Conservation (phyloP, 345 rosid species). For the Fremontodendron californicum region DNA sequence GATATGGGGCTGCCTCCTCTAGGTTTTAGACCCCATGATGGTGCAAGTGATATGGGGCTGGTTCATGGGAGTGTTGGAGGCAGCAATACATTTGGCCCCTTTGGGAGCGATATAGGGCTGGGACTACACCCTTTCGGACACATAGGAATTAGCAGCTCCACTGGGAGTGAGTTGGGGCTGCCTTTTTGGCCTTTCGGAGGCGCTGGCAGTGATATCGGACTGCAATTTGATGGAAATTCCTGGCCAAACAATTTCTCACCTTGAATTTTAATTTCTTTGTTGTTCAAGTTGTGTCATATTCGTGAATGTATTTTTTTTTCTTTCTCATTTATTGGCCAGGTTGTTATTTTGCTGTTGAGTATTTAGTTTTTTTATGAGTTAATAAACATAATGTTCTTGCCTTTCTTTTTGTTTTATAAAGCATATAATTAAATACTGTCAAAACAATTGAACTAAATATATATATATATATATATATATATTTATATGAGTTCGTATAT, state of each 20-base stretch:
- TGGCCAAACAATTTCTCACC: neutral
- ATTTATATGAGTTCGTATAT: no score
- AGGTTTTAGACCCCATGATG: neutral
- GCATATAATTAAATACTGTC: no score
- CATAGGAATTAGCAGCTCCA: neutral
- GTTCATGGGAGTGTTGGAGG: neutral
- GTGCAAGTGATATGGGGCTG: neutral
- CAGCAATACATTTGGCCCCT: neutral
- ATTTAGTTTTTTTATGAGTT: no score
- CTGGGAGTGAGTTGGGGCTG: neutral
- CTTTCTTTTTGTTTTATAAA: no score
- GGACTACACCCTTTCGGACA: neutral
- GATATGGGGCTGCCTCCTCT: neutral
- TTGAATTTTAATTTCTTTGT: neutral
- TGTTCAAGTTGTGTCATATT: neutral
- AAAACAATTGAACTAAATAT: no score
- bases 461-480: no score
- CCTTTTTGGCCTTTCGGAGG: neutral
- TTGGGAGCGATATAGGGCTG: neutral
- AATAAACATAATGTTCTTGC: no score
- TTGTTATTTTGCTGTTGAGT: neutral
- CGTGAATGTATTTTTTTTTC: neutral
- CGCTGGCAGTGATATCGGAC: neutral
- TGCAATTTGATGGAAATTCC: neutral
- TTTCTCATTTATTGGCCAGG: neutral